These are phyloP conservation scores for Beauveria brongniartii DNA, from an alignment of 2,329 filamentous ascomycete species.

Conservation along the genomic window DNA sequence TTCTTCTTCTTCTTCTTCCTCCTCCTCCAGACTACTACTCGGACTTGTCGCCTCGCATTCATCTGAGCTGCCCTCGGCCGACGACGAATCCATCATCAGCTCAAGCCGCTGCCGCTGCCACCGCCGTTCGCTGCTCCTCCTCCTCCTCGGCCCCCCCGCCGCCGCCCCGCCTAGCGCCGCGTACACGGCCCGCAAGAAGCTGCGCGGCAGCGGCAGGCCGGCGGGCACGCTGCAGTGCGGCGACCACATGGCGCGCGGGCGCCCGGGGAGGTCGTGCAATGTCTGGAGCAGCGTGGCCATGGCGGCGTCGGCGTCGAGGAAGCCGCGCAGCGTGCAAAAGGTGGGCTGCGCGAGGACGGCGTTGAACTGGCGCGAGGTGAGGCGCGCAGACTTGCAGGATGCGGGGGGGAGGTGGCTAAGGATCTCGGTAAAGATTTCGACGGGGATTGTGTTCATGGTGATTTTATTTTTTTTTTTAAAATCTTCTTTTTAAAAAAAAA, in stretches of 20 bases:
- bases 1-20: constrained; percentile 6
- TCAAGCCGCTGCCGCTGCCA: background rate
- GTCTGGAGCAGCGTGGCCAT: constrained; percentile 17
- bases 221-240: constrained; percentile 26
- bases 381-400: constrained; percentile 20
- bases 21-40: too few species aligned
- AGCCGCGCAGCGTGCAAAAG: constrained; percentile 22
- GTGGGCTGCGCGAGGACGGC: constrained; percentile 20
- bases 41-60: background rate
- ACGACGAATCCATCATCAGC: background rate
- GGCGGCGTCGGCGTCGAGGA: constrained; percentile 21
- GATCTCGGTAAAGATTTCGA: constrained; percentile 24
- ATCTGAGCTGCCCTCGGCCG: constrained; percentile 11
- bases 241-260: constrained; percentile 25
- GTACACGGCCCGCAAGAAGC: constrained; percentile 26
- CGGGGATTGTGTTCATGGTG: constrained; percentile 24
- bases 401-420: constrained; percentile 19
- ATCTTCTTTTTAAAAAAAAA: background rate
- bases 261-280: constrained; percentile 17
- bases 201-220: constrained; percentile 21
- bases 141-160: background rate
- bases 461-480: background rate
- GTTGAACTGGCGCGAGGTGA: constrained; percentile 26
- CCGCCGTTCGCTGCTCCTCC: constrained; percentile 13
- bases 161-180: constrained; percentile 19